Conservation (phyloP, 2,329 filamentous ascomycete species). For the Rhinocladiella similis region DNA sequence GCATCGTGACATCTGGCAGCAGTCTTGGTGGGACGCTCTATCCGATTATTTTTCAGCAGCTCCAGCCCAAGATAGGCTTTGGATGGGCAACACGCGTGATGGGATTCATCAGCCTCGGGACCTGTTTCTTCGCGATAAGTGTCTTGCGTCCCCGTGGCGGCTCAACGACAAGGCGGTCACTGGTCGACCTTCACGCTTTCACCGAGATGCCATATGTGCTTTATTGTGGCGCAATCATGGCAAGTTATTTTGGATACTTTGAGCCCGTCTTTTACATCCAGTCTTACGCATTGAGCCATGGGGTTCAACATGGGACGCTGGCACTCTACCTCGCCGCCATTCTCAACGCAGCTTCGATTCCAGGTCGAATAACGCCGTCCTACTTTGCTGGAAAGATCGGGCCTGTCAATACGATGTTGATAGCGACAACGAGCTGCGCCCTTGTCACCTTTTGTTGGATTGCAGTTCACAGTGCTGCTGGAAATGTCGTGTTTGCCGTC, state of each 20-base stretch:
- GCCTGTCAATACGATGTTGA: conserved; percentile 1
- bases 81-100: conserved; percentile 47
- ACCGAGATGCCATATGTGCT: background rate
- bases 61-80: conserved; percentile 53
- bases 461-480: conserved; percentile 22
- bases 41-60: conserved; percentile 45
- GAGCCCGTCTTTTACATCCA: background rate
- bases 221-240: background rate
- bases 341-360: conserved; percentile 36
- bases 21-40: conserved; percentile 8
- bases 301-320: background rate
- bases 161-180: background rate
- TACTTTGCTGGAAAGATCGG: conserved; percentile 34
- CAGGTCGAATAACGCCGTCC: conserved; percentile 35
- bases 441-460: conserved; percentile 37
- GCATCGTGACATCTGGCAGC: conserved; percentile 17
- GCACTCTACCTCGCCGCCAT: conserved; percentile 36
- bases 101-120: conserved; percentile 7
- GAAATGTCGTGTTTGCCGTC: conserved; percentile 34
- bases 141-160: background rate
- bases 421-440: conserved; percentile 24
- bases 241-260: conserved; percentile 3
- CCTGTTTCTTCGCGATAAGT: background rate
- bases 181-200: background rate
- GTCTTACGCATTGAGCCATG: conserved; percentile 1